Evolutionary conservation across 208 protist species (phyloP).

Genomic region (Giardia duodenalis): DNA sequence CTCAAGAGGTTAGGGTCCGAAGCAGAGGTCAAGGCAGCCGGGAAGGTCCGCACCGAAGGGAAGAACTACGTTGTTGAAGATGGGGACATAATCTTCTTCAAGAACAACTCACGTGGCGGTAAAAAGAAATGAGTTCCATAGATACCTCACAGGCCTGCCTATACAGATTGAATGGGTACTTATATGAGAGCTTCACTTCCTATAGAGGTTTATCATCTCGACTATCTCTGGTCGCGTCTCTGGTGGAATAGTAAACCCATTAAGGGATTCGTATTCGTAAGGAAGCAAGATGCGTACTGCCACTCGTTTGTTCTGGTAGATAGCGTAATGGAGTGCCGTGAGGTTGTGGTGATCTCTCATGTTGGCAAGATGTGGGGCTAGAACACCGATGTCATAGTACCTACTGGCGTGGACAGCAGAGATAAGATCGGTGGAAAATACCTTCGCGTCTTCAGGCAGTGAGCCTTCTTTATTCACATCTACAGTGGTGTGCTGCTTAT

Average conservation of each 20-base stretch:
- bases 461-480: neutral
- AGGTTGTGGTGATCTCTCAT: neutral
- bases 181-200: too few relatives aligned
- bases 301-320: neutral
- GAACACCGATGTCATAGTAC: neutral
- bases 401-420: neutral
- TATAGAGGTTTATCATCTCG: neutral
- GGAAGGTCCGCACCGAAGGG: conserved; percentile 53
- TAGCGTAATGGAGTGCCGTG: neutral
- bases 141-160: too few relatives aligned
- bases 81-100: conserved; percentile 95
- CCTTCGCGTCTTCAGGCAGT: neutral
- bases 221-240: neutral
- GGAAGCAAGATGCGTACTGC: neutral
- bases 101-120: conserved; percentile 47
- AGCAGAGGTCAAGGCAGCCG: conserved; percentile 58
- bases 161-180: too few relatives aligned
- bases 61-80: conserved; percentile 80
- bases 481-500: neutral
- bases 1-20: conserved; percentile 81
- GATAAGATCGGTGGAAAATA: neutral
- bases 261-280: neutral
- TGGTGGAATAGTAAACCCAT: neutral
- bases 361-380: neutral
- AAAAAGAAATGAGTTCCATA: neutral